Conservation (phyloP, 2,329 filamentous ascomycete species). For the Aureobasidium mangrovei region DNA sequence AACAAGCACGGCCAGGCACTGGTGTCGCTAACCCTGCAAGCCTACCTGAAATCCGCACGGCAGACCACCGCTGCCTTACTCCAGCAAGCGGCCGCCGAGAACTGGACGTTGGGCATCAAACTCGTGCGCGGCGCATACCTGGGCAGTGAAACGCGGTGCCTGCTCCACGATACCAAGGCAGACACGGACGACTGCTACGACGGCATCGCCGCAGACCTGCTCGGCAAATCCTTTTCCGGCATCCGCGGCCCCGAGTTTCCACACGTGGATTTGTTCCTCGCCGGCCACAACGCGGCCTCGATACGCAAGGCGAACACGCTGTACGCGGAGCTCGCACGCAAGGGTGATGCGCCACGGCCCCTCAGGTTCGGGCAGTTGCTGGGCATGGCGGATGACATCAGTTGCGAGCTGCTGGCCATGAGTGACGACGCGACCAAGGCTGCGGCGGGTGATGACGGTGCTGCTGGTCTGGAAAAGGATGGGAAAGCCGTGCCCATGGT, state of each 20-base stretch:
- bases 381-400: slow-evolving; percentile 25
- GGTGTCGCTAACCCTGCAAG: slow-evolving; percentile 46
- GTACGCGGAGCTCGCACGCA: not conserved
- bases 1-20: slow-evolving; percentile 36
- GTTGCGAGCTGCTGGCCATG: slow-evolving; percentile 19
- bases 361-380: slow-evolving; percentile 23
- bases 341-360: not conserved
- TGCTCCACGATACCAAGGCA: slow-evolving; percentile 23
- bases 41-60: slow-evolving; percentile 38
- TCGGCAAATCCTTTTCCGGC: slow-evolving; percentile 20
- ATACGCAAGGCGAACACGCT: slow-evolving; percentile 4
- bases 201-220: slow-evolving; percentile 20
- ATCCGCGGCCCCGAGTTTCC: slow-evolving; percentile 16
- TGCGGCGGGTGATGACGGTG: not conserved
- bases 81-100: slow-evolving; percentile 38
- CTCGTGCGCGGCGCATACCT: slow-evolving; percentile 49
- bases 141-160: slow-evolving; percentile 32
- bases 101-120: slow-evolving; percentile 45
- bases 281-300: slow-evolving; percentile 24
- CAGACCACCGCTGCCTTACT: slow-evolving; percentile 36
- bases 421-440: slow-evolving; percentile 15
- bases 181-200: slow-evolving; percentile 24
- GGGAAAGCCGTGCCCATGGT: not conserved
- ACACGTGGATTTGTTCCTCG: slow-evolving; percentile 21
- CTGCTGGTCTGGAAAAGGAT: not conserved